A percentile compares a stretch with the other conserved stretches of the same genome.
phyloP scores from a whole-genome alignment of 495 filamentous ascomycete genomes.

The Echria macrotheca region DNA sequence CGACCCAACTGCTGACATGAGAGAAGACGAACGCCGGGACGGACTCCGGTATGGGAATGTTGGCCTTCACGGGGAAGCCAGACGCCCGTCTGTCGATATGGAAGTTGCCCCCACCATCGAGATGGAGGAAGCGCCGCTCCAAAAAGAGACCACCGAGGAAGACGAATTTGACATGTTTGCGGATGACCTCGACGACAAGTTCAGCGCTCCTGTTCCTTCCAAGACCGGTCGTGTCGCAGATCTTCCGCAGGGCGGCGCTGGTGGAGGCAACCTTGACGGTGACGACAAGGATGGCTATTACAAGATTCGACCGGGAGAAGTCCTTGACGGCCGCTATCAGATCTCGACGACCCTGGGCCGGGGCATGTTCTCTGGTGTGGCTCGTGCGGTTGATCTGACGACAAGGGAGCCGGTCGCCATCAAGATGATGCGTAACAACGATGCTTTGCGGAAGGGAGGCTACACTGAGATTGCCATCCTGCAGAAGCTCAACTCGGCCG shows the following conservation, averaged over 20 bases:
- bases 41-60: conserved; percentile 53
- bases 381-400: conserved; percentile 75
- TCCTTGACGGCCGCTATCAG: conserved; percentile 83
- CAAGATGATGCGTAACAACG: conserved; percentile 92
- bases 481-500: conserved; percentile 71
- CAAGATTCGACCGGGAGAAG: conserved; percentile 81
- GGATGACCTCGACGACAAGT: conserved; percentile 83
- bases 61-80: conserved; percentile 39
- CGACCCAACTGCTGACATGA: conserved; percentile 89
- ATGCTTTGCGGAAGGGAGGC: conserved; percentile 89
- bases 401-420: conserved; percentile 72
- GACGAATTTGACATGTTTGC: conserved; percentile 95
- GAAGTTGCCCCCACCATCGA: conserved; percentile 13
- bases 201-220: conserved; percentile 51
- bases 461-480: conserved; percentile 91
- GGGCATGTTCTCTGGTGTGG: conserved; percentile 95
- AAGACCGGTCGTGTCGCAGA: conserved; percentile 37
- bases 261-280: conserved; percentile 82
- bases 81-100: conserved; percentile 21
- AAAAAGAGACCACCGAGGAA: conserved; percentile 46
- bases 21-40: conserved; percentile 73
- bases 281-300: conserved; percentile 95
- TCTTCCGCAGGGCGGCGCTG: conserved; percentile 41
- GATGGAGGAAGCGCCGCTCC: conserved; percentile 26
- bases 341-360: conserved; percentile 82